Percentiles rank a stretch among this genome's conserved stretches.
phyloP scores from a whole-genome alignment of 2,329 filamentous ascomycete genomes.

The Claviceps sp. region DNA sequence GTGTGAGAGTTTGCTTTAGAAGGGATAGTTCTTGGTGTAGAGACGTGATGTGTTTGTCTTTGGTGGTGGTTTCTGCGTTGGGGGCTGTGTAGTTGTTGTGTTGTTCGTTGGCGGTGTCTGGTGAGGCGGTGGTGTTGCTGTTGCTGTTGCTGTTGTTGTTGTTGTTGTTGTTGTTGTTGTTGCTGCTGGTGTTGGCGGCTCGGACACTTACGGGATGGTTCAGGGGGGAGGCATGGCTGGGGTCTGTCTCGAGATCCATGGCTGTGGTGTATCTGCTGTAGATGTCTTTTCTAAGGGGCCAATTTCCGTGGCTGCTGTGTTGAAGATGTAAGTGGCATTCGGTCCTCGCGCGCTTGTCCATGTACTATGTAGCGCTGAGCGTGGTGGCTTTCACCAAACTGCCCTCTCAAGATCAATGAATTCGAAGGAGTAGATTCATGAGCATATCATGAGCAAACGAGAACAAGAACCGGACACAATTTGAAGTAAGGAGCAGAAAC shows the following conservation, averaged over 20 bases:
- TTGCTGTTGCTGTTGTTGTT: constrained; percentile 15
- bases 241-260: constrained; percentile 24
- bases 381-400: too few species aligned
- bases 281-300: not conserved
- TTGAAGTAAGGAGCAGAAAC: not conserved
- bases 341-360: too few species aligned
- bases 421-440: too few species aligned
- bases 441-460: too few species aligned
- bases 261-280: constrained; percentile 23
- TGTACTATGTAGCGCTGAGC: too few species aligned
- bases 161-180: not conserved
- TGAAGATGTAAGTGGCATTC: too few species aligned
- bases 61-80: constrained; percentile 20
- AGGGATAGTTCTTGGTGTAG: constrained; percentile 38
- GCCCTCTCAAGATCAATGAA: too few species aligned
- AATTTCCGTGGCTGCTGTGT: too few species aligned
- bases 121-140: constrained; percentile 10
- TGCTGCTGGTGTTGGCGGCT: not conserved
- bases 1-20: constrained; percentile 40
- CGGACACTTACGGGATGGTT: constrained; percentile 6
- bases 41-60: constrained; percentile 37
- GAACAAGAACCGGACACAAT: too few species aligned
- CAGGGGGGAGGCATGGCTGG: constrained; percentile 11
- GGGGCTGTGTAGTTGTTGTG: constrained; percentile 7
- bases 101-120: constrained; percentile 14